Evolutionary conservation across 306 rosid genomes (phyloP), one percentile per base, ranked within the genome.

Genomic region (Gillenia trifoliata): DNA sequence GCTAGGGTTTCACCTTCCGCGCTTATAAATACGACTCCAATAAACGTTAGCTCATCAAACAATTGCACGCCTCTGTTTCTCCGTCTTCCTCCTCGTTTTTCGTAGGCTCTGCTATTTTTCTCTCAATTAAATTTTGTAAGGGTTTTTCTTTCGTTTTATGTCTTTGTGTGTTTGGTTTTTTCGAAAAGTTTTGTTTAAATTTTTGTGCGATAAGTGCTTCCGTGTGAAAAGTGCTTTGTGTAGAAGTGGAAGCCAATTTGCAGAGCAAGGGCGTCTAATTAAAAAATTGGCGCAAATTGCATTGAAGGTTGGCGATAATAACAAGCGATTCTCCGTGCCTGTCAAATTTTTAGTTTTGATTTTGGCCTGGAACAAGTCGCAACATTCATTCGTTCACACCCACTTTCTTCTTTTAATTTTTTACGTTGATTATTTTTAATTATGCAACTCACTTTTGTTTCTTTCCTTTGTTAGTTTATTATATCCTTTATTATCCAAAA

Each of bases 311-410:
- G 98, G 96, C 96, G 11, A 93, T 45, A 93, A 65, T 1, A 11
- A 69, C 19, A 68, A 47, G 86, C 96, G 93, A 82, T 90, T 93
- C 98, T 93, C 98, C 98, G 98, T 93, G 98, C 98, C 98, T 91
- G 61, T 88, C 97, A 81, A 71, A 81, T 72, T 13, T 30, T 62
- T 79, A 23, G 76, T 90, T 89, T 90, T 90, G 98, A 87, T 64
- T 10, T 70, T 70, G 98, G 97, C 97, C 97, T 91, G 96, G 96
- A 93, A 93, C 97, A 93, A 88, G 82, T 93, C 92, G 93, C 92
- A 34, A 91, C 92, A 93, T 79, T 60, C 62, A 20, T 11, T 15
- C 64, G 15, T 7, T 2, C 63, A 6, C 19, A 11, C 17, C n/a
- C n/a, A 10, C 54, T 13, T 43, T 66, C 11, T 34, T 34, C 40